Percentiles rank a stretch among this genome's conserved stretches.
Conservation (phyloP, 148 eudicot species). For the Amaranthus hypochondriacus region DNA sequence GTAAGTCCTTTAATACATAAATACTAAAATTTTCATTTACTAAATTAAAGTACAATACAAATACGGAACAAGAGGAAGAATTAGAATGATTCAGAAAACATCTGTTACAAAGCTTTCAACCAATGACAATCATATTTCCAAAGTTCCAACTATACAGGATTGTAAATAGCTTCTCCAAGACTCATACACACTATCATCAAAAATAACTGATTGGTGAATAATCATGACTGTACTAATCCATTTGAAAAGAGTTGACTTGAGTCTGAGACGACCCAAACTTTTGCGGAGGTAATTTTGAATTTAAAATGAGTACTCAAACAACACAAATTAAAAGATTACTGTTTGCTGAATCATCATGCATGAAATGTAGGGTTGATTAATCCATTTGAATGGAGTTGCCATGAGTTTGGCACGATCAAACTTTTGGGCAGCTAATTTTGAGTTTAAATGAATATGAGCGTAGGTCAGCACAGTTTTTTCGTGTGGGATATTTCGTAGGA, state of each 20-base stretch:
- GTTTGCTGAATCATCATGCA: background rate
- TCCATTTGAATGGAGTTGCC: background rate
- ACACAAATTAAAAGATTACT: no score
- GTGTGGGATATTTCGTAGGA: no score
- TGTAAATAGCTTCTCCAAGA: background rate
- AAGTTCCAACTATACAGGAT: background rate
- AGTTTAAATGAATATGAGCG: background rate
- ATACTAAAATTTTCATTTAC: background rate
- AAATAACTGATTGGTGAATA: background rate
- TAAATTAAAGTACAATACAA: background rate
- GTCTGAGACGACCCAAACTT: no score
- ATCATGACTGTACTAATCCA: no score
- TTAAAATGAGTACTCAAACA: no score
- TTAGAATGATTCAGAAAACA: background rate
- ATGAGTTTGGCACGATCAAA: background rate
- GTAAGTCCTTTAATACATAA: background rate
- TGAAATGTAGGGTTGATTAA: background rate
- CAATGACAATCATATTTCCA: background rate
- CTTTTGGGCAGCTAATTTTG: background rate
- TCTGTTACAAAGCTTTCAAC: slow-evolving; percentile 1
- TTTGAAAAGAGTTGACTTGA: no score
- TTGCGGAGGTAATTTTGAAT: no score
- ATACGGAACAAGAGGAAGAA: background rate
- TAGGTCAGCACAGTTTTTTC: no score
- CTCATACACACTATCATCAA: background rate